phyloP scores from a whole-genome alignment of 2,329 filamentous ascomycete species.

The Paecilomyces dactylethromorphus region DNA sequence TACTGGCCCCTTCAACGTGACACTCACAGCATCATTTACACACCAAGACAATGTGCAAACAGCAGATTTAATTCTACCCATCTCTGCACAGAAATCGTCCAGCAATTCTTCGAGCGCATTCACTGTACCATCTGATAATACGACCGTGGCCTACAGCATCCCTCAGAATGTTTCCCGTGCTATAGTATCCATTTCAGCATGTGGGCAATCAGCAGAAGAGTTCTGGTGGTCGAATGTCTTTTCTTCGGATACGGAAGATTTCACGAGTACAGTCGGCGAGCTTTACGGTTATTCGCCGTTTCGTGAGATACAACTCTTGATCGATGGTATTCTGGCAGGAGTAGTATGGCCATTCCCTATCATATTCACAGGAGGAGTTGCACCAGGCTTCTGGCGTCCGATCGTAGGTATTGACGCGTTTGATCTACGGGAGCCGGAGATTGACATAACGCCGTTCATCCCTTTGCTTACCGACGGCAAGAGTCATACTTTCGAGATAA shows the following conservation, averaged over 20 bases:
- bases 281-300: conserved; percentile 66
- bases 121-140: conserved; percentile 56
- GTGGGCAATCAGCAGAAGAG: conserved; percentile 69
- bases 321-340: conserved; percentile 67
- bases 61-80: conserved; percentile 62
- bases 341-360: conserved; percentile 76
- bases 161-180: conserved; percentile 63
- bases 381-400: conserved; percentile 69
- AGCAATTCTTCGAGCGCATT: conserved; percentile 59
- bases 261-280: conserved; percentile 49
- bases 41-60: conserved; percentile 32
- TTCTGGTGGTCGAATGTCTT: conserved; percentile 82
- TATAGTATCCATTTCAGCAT: conserved; percentile 69
- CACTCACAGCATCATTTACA: conserved; percentile 68
- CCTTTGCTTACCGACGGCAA: conserved; percentile 60
- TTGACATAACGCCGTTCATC: conserved; percentile 74
- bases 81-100: conserved; percentile 31
- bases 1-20: conserved; percentile 67
- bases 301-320: conserved; percentile 68
- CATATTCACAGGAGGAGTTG: conserved; percentile 75
- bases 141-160: conserved; percentile 54
- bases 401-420: conserved; percentile 74
- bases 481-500: conserved; percentile 61
- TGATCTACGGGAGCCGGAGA: conserved; percentile 71
- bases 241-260: conserved; percentile 53